Evolutionary conservation across 2,329 filamentous ascomycete genomes (phyloP), one percentile per base, ranked within the genome.

Genomic region (Fusarium humuli): DNA sequence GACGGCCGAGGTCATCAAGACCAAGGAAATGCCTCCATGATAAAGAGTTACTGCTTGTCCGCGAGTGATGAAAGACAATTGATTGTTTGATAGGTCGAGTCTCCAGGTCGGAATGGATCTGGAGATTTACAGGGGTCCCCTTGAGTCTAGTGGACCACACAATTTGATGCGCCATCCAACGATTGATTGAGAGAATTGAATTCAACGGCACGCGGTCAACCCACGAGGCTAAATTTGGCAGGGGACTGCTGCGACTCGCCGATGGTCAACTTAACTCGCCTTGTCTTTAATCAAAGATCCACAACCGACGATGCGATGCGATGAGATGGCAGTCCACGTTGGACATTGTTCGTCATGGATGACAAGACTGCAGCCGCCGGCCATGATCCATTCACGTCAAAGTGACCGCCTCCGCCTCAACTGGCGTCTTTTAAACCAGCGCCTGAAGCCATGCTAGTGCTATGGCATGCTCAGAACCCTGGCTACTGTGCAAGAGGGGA

Each of bases 221-320:
- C 72, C 72, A 75, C 70, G 73, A 72, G 73, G 67, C 73, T 75
- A 75, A 72, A 67, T 73, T 55, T 70, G 73, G 69, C 68, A 70
- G 62, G 72, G 71, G 73, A 56, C 60, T 69, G 64, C 67, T 72
- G 55, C 57, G 57, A 57, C 63, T 57, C 58, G 27, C 55, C 61
- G 48, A 50, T 55, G 13, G 32, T 34, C 42, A 61, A 58, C 41
- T 71, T 61, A 58, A 66, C 50, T 71, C 58, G 67, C 65, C 54
- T 58, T 34, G 61, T 44, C 62, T 61, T 56, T 56, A 37, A 52
- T 53, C 55, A 46, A 46, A 66, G 54, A 69, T 67, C 71, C 71
- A 73, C 71, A 70, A 46, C 61, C 53, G 22, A 27, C 40, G 40
- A 41, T 61, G 57, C 41, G 53, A 61, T 53, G 49, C 41, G 53